A percentile compares a stretch with the other conserved stretches of the same genome.
Conservation (phyloP, 306 rosid species). For the Quercus aquifolioides region DNA sequence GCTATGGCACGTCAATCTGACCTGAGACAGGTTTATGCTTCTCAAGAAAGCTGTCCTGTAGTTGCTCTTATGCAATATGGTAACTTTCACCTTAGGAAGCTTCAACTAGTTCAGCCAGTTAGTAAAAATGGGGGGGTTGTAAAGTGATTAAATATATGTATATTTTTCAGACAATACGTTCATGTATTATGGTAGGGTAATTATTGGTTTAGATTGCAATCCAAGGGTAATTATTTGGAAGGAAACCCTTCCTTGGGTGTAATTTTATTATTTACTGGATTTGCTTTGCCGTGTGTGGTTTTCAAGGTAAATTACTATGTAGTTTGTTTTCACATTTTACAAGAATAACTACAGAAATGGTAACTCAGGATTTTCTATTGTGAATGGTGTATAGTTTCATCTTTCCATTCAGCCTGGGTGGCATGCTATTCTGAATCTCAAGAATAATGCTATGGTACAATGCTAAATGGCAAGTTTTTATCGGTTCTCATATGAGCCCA, state of each 20-base stretch:
- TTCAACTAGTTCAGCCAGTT: neutral
- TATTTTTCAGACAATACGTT: constrained; percentile 24
- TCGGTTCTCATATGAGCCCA: too few relatives aligned
- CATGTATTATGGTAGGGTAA: constrained; percentile 30
- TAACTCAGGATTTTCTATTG: too few relatives aligned
- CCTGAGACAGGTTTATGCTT: constrained; percentile 10
- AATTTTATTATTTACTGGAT: constrained; percentile 22
- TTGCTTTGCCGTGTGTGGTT: constrained; percentile 27
- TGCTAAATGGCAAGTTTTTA: too few relatives aligned
- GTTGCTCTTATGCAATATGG: constrained; percentile 24
- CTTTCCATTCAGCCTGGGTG: too few relatives aligned
- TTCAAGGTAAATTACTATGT: neutral
- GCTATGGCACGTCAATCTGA: constrained; percentile 12
- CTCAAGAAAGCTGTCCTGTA: constrained; percentile 15
- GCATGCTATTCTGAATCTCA: too few relatives aligned
- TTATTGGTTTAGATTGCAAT: constrained; percentile 40
- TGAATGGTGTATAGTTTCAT: too few relatives aligned
- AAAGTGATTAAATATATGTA: constrained; percentile 22
- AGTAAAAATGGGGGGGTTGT: constrained; percentile 13
- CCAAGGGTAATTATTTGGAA: constrained; percentile 42
- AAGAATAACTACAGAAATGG: too few relatives aligned
- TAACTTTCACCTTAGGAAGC: constrained; percentile 1
- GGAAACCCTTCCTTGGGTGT: constrained; percentile 46
- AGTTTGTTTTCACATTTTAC: too few relatives aligned
- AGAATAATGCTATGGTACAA: too few relatives aligned